Evolutionary conservation across 2,329 filamentous ascomycete genomes (phyloP), one percentile per base, ranked within the genome.

Genomic region (Talaromyces islandicus): DNA sequence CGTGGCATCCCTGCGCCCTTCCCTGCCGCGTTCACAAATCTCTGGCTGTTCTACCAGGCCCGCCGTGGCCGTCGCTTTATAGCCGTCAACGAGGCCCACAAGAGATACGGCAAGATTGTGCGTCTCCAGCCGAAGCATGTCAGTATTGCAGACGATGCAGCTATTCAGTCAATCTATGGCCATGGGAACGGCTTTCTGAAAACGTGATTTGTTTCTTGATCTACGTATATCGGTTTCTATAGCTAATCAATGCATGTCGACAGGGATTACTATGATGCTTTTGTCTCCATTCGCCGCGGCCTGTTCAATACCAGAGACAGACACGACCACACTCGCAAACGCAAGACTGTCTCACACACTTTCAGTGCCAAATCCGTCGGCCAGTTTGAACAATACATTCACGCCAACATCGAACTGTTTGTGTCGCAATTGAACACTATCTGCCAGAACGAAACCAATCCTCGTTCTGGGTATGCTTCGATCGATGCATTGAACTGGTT

Each of bases 221-320:
- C 14, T 29, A 11, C 12, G 7, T 21, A 25, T 32, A 50, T n/a
- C 3, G 19, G n/a, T 19, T 25, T 12, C 30, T 6, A 7, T 27
- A 24, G 17, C 17, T 27, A 29, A 46, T 9, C 43, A 9, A 7
- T 25, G 24, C 10, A 27, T 24, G 32, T 7, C 10, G 10, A 21
- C 61, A 91, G 88, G 48, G 87, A 93, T 2, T 96, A 92, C 77
- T 96, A 96, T 68, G 91, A 96, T 69, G 89, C 90, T 55, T 96
- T 96, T 68, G 91, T 96, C 58, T 92, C 89, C 12, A 95, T 96
- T 69, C 85, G 84, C 56, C 85, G 90, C 12, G 91, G 91, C 21
- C 81, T 97, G 12, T 97, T 96, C 85, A 96, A 95, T 75, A 96
- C 92, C 0, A 83, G 92, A 32, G 86, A 92, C 75, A 84, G 92